Base-by-base conservation (phyloP, 2,329 filamentous ascomycete species). In the Penicillium sp. region DNA sequence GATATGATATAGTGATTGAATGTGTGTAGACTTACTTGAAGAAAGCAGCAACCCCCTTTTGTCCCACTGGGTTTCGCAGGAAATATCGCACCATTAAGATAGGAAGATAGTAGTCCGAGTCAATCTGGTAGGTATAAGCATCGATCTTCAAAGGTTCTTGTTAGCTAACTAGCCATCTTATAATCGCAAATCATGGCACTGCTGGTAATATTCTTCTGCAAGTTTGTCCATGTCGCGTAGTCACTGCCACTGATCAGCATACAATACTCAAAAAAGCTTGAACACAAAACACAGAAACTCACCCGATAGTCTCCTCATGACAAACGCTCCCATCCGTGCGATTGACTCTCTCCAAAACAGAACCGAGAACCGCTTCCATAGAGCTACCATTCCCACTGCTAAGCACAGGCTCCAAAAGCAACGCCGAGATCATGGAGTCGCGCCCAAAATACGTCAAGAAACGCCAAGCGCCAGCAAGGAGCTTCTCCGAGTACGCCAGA, bases 381-480 rank as follows among this genome's bases (percentile, higher is more conserved):
- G 81, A 76, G 3, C 80, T 75, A 0, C 70, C 76, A 32, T 79
- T 68, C 0, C 80, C 81, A 38, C 75, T 70, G 44, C 79, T 83
- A 1, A 86, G 68, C 0, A 85, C 72, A 0, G 80, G 75, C 49
- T 82, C 76, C 27, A 85, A 68, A 0, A 86, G 68, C 0, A 86
- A 72, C 12, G 78, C 70, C 1, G 80, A 73, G 33, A 86, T 82
- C 74, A 85, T 82, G 52, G 77, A 82, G 59, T 87, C 82, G 9
- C 82, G 76, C 0, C 82, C 82, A 66, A 86, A 86, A 59, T 86
- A 86, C 0, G 82, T 86, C 39, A 86, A 64, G 56, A 85, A 86
- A 1, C 81, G 71, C 83, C 82, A 86, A 3, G 80, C 81, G 9
- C 82, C 82, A 1, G 83, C 82, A 2, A 84, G 70, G 0, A 86